Conservation (phyloP, 176 grass and related monocot species). For the Cenchrus fungigraminus region DNA sequence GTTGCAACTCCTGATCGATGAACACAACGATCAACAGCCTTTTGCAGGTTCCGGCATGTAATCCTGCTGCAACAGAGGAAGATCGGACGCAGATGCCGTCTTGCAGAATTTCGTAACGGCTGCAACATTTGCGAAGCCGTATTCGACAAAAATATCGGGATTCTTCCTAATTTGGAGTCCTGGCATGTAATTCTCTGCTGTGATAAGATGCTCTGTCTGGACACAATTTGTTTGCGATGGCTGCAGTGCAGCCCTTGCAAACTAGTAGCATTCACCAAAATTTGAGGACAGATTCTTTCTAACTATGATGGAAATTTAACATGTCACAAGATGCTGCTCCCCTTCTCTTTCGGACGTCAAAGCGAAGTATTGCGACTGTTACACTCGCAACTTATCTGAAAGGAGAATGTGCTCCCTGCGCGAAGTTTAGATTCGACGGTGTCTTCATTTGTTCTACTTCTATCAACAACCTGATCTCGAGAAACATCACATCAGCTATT, state of each 20-base stretch:
- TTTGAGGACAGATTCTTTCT: conserved; percentile 20
- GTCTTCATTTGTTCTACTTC: conserved; percentile 54
- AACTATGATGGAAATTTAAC: conserved; percentile 22
- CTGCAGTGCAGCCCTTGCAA: not conserved
- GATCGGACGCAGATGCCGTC: not conserved
- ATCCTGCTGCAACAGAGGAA: conserved; percentile 13
- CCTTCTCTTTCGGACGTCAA: not conserved
- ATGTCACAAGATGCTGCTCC: not conserved
- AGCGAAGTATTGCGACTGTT: not conserved
- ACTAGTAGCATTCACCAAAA: not conserved
- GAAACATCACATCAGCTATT: conserved; percentile 45
- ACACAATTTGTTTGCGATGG: conserved; percentile 15
- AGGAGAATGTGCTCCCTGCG: conserved; percentile 19
- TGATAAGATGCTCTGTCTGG: conserved; percentile 9
- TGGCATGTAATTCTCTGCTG: conserved; percentile 11
- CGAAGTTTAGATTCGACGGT: conserved; percentile 37
- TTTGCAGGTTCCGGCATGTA: conserved; percentile 24
- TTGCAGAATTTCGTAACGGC: conserved; percentile 15
- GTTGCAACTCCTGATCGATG: conserved; percentile 36
- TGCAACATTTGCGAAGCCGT: not conserved
- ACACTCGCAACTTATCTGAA: conserved; percentile 30
- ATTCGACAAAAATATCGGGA: conserved; percentile 6
- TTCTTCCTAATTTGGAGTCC: conserved; percentile 27
- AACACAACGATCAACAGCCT: not conserved
- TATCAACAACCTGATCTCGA: conserved; percentile 43